A percentile compares a stretch with the other conserved stretches of the same genome.
Conservation (phyloP, 2,329 filamentous ascomycete species). For the Pseudogymnoascus sp. region DNA sequence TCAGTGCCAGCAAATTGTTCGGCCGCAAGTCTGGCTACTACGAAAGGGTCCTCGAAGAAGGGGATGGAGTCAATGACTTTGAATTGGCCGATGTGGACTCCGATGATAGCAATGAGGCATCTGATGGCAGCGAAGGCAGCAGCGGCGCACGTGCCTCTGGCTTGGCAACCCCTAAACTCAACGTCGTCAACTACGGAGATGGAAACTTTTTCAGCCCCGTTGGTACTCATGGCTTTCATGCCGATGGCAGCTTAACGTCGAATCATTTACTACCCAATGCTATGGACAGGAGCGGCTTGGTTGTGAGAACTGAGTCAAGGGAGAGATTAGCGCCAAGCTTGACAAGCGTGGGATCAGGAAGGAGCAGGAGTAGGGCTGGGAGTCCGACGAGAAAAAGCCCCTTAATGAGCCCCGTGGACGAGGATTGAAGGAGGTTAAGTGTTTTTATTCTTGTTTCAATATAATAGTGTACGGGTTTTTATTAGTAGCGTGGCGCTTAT, state of each 20-base stretch:
- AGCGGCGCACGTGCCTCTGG: conserved; percentile 56
- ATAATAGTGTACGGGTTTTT: neutral
- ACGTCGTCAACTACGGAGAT: conserved; percentile 40
- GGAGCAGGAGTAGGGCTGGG: conserved; percentile 39
- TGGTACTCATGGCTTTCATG: conserved; percentile 19
- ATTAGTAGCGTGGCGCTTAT: conserved; percentile 10
- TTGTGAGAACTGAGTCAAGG: conserved; percentile 76
- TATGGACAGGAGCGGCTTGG: conserved; percentile 63
- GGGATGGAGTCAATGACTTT: conserved; percentile 60
- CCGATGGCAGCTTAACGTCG: conserved; percentile 23
- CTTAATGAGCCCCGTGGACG: conserved; percentile 43
- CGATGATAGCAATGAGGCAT: conserved; percentile 52
- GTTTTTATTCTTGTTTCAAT: neutral
- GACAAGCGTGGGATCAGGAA: conserved; percentile 45
- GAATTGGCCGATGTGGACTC: conserved; percentile 66
- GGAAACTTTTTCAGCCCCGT: conserved; percentile 27
- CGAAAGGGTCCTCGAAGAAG: conserved; percentile 80
- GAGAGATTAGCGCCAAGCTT: conserved; percentile 60
- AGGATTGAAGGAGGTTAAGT: conserved; percentile 28
- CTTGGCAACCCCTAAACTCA: conserved; percentile 58
- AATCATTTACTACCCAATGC: conserved; percentile 28
- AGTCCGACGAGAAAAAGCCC: conserved; percentile 50
- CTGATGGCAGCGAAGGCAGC: conserved; percentile 53
- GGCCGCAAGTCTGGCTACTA: conserved; percentile 54
- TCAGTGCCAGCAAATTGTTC: conserved; percentile 57